A percentile compares a stretch with the other conserved stretches of the same genome.
phyloP scores from a whole-genome alignment of 345 rosid genomes.

The Sonneratia alba region DNA sequence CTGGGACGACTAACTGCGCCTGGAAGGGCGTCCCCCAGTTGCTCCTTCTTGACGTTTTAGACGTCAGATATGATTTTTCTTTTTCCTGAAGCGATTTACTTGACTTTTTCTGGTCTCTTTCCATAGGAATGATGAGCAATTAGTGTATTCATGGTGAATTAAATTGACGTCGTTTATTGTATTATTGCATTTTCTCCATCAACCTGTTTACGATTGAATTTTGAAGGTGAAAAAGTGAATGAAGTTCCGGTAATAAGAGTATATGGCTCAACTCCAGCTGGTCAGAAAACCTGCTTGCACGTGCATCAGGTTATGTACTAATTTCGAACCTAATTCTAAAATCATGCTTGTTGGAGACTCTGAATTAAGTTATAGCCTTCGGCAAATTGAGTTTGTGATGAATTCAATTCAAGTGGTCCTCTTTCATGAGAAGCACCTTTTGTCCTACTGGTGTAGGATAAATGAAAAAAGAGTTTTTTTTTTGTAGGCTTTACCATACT shows the following conservation, averaged over 20 bases:
- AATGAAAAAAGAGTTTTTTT: background rate
- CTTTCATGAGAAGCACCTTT: background rate
- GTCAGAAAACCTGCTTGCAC: constrained; percentile 93
- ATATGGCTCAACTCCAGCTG: constrained; percentile 87
- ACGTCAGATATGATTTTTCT: background rate
- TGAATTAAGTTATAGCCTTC: background rate
- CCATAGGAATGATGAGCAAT: background rate
- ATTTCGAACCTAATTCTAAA: background rate
- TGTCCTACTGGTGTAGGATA: background rate
- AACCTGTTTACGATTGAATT: background rate
- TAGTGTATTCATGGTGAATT: background rate
- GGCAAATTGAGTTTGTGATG: background rate
- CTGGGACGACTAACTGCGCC: background rate
- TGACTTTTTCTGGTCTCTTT: background rate
- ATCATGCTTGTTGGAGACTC: background rate
- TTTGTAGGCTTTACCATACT: constrained; percentile 75
- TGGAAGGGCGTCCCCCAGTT: background rate
- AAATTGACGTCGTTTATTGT: background rate
- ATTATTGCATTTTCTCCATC: background rate
- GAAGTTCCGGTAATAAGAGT: constrained; percentile 82
- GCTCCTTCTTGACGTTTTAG: background rate
- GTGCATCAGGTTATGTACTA: constrained; percentile 50
- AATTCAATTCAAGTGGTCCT: background rate
- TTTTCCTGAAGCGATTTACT: background rate
- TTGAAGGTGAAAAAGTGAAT: constrained; percentile 65